phyloP scores from a whole-genome alignment of 441 rosid genomes.

The Adansonia madagascariensis region DNA sequence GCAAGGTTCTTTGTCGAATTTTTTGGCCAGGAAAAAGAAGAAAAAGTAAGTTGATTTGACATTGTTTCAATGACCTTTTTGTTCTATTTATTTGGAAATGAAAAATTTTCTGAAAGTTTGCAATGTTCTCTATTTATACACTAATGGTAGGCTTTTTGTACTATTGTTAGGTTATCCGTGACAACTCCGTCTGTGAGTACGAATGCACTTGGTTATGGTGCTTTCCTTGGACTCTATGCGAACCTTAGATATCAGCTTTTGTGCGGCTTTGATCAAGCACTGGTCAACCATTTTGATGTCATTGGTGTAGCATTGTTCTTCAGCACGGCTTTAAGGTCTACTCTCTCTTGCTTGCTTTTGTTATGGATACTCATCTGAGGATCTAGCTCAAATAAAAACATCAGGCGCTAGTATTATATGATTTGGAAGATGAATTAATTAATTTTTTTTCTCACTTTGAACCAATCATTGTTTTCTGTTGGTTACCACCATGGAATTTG shows the following conservation, averaged over 20 bases:
- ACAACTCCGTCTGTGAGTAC: slow-evolving; percentile 71
- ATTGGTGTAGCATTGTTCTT: slow-evolving; percentile 85
- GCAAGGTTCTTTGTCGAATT: slow-evolving; percentile 79
- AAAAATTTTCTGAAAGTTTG: neutral
- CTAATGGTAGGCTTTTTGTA: slow-evolving; percentile 17
- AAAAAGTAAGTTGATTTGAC: slow-evolving; percentile 56
- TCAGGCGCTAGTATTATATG: neutral
- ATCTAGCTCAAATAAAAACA: neutral
- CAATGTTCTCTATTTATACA: neutral
- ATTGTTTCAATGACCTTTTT: neutral
- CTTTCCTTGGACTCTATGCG: slow-evolving; percentile 87
- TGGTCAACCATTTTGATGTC: slow-evolving; percentile 84
- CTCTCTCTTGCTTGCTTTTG: slow-evolving; percentile 17
- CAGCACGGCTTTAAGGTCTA: slow-evolving; percentile 81
- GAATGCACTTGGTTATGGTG: slow-evolving; percentile 83
- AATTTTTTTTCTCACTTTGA: neutral
- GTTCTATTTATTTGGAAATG: neutral
- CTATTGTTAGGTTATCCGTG: slow-evolving; percentile 71
- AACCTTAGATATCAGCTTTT: slow-evolving; percentile 85
- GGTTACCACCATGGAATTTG: neutral
- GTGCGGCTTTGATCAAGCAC: slow-evolving; percentile 74
- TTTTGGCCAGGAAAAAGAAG: slow-evolving; percentile 66
- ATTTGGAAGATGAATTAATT: neutral
- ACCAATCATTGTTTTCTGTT: neutral
- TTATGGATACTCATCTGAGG: neutral